A percentile compares a stretch with the other conserved stretches of the same genome.
Conservation (phyloP, 257 asterid genomes). For the Apocynum venetum region DNA sequence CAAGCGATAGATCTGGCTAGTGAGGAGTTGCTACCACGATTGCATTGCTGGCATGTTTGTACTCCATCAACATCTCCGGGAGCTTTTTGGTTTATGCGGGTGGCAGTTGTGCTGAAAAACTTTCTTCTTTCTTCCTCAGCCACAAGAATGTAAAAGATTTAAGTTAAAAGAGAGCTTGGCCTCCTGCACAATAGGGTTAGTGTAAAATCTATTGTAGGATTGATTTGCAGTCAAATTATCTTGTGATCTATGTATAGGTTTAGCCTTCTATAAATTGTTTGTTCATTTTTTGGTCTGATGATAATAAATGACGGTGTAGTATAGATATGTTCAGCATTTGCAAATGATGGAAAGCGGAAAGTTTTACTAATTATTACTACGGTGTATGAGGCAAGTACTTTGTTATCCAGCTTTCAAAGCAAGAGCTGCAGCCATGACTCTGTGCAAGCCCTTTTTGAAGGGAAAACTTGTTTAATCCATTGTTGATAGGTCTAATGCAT, state of each 20-base stretch:
- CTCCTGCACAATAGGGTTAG: not conserved
- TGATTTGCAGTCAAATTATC: not conserved
- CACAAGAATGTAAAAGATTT: not conserved
- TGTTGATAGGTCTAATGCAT: no score
- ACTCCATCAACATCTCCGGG: not conserved
- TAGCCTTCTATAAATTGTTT: not conserved
- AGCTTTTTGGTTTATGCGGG: not conserved
- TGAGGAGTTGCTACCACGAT: not conserved
- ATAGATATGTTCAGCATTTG: not conserved
- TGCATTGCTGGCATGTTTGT: slow-evolving; percentile 2
- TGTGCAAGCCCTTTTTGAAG: no score
- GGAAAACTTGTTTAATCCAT: no score
- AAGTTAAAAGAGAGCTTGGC: not conserved
- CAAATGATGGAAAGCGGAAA: not conserved
- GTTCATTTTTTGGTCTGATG: not conserved
- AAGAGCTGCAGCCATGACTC: no score
- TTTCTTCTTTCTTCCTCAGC: not conserved
- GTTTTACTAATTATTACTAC: not conserved
- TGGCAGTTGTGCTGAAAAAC: not conserved
- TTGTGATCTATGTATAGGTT: not conserved
- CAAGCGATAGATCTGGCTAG: slow-evolving; percentile 45
- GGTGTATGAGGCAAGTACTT: no score
- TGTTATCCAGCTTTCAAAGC: no score
- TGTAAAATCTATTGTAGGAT: slow-evolving; percentile 1
- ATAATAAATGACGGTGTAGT: not conserved